These are phyloP conservation scores for Ochromonas danica DNA, from an alignment of 108 stramenopile genomes.

Conservation along the genomic window DNA sequence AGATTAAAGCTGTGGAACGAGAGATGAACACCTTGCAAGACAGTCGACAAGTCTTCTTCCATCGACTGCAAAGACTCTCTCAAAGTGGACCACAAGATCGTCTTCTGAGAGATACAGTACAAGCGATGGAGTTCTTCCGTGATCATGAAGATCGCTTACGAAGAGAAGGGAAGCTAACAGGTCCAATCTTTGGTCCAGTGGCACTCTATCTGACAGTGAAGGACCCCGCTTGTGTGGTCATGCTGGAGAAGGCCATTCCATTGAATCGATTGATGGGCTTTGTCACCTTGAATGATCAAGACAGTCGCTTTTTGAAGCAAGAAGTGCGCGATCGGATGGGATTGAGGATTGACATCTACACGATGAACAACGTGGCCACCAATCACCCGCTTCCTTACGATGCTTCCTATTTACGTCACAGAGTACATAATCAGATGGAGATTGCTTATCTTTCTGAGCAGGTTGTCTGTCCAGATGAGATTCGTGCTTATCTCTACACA, in stretches of 20 bases:
- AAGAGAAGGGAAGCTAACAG: slow-evolving; percentile 38
- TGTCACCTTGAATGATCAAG: slow-evolving; percentile 35
- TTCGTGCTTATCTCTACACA: slow-evolving; percentile 21
- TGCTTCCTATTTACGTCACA: not conserved
- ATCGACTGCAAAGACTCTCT: no score
- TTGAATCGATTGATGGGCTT: slow-evolving; percentile 34
- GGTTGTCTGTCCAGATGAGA: slow-evolving; percentile 36
- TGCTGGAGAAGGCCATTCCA: slow-evolving; percentile 37
- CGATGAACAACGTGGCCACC: not conserved
- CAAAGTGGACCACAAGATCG: no score
- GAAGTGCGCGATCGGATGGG: not conserved
- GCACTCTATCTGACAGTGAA: slow-evolving; percentile 37
- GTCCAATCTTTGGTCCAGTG: slow-evolving; percentile 42
- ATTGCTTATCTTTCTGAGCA: slow-evolving; percentile 43
- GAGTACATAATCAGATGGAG: not conserved
- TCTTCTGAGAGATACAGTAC: not conserved
- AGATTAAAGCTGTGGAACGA: no score
- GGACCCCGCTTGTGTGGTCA: slow-evolving; percentile 41
- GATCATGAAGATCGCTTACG: not conserved
- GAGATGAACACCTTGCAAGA: no score
- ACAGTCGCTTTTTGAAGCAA: not conserved
- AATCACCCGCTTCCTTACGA: not conserved
- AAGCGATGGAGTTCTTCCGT: slow-evolving; percentile 11
- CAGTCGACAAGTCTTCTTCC: no score
- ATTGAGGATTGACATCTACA: slow-evolving; percentile 42